These are phyloP conservation scores for Ustilago crameri DNA, from an alignment of 1,284 basidiomycete species.

Conservation along the genomic window DNA sequence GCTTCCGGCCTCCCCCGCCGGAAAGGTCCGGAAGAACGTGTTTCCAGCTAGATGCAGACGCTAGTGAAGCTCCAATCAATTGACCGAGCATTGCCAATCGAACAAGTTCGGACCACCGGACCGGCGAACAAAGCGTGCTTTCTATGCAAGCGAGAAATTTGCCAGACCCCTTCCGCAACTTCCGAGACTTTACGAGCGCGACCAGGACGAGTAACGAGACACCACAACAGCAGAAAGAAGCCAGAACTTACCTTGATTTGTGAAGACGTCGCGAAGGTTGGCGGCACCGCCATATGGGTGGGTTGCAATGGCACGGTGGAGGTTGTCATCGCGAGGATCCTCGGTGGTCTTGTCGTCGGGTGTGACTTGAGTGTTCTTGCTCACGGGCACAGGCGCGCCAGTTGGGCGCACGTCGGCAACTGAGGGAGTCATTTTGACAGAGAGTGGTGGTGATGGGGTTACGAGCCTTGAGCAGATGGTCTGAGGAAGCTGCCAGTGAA, in stretches of 20 bases:
- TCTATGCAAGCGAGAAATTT: not conserved
- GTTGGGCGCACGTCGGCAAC: constrained; percentile 15
- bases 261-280: constrained; percentile 59
- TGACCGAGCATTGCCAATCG: constrained; percentile 3
- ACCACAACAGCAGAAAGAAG: not conserved
- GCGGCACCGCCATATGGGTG: constrained; percentile 59
- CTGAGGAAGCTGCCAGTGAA: not conserved
- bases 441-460: not conserved
- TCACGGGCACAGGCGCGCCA: constrained; percentile 5
- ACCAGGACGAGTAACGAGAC: not conserved
- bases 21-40: constrained; percentile 14
- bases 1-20: constrained; percentile 20
- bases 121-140: constrained; percentile 10
- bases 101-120: constrained; percentile 7
- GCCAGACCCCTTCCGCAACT: constrained; percentile 1
- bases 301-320: constrained; percentile 47
- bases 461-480: not conserved
- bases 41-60: no score
- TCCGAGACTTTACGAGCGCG: constrained; percentile 2
- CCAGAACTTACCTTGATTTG: constrained; percentile 61
- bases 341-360: constrained; percentile 57
- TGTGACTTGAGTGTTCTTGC: constrained; percentile 35
- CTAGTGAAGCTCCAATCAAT: constrained; percentile 6
- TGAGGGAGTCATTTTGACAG: constrained; percentile 18
- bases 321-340: constrained; percentile 46